A percentile compares a stretch with the other conserved stretches of the same genome.
Evolutionary conservation across 257 asterid species (phyloP).

Genomic region (Paraleonurus japonicus): DNA sequence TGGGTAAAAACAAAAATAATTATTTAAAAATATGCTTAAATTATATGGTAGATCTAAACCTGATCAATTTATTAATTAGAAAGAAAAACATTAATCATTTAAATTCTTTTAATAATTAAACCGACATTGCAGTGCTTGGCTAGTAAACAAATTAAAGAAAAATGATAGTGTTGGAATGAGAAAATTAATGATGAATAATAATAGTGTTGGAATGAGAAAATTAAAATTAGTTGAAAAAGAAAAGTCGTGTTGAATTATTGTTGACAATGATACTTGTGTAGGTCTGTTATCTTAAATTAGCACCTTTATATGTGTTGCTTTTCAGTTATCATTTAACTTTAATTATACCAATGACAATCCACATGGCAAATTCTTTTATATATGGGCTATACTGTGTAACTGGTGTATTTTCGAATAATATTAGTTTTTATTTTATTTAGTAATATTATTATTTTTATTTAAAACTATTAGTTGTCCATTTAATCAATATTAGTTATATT

Average conservation of each 20-base stretch:
- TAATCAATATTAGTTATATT: too few relatives aligned
- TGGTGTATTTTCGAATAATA: too few relatives aligned
- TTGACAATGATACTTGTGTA: constrained; percentile 24
- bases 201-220: constrained; percentile 18
- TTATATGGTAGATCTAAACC: too few relatives aligned
- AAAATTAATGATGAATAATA: too few relatives aligned
- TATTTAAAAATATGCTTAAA: too few relatives aligned
- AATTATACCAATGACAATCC: neutral
- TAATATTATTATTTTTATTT: too few relatives aligned
- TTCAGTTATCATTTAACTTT: neutral
- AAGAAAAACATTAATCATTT: neutral
- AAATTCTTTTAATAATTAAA: neutral
- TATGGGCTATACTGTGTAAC: too few relatives aligned
- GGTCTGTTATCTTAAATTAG: neutral
- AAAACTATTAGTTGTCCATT: too few relatives aligned
- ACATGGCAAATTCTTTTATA: too few relatives aligned
- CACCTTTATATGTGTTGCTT: neutral
- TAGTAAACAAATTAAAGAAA: neutral
- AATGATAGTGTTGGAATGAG: too few relatives aligned
- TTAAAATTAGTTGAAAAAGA: constrained; percentile 16
- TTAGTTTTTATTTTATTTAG: too few relatives aligned
- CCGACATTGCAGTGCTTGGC: neutral
- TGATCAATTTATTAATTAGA: neutral
- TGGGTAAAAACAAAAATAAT: too few relatives aligned
- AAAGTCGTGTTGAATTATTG: constrained; percentile 20